Evolutionary conservation across 768 basidiomycete species (phyloP).

Genomic region (Phlebiopsis gigantea): DNA sequence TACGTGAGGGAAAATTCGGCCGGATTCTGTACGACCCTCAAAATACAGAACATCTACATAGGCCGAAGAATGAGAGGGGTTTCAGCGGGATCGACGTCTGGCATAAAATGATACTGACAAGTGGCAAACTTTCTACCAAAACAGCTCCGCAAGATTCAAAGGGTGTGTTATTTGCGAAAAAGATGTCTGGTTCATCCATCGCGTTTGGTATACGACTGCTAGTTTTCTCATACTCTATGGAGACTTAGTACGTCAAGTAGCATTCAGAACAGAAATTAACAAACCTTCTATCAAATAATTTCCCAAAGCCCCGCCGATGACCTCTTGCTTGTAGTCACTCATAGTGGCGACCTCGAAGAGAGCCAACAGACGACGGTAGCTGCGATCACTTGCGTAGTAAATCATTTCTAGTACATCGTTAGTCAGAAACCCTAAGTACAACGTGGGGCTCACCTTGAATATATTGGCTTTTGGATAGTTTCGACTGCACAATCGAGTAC

Average conservation of each 20-base stretch:
- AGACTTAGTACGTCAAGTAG: not conserved
- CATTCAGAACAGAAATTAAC: not conserved
- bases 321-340: not conserved
- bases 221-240: not conserved
- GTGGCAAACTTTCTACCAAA: not conserved
- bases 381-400: not conserved
- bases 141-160: not conserved
- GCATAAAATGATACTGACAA: not conserved
- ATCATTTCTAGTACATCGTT: not conserved
- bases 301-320: constrained; percentile 5
- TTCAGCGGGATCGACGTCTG: too few relatives aligned
- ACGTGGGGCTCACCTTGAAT: not conserved
- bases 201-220: not conserved
- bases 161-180: not conserved
- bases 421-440: not conserved
- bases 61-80: not conserved
- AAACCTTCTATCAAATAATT: constrained; percentile 1
- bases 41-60: not conserved
- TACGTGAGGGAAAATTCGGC: not conserved
- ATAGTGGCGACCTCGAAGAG: not conserved
- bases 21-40: not conserved
- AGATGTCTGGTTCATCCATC: not conserved
- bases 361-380: not conserved
- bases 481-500: not conserved
- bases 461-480: not conserved